These are phyloP conservation scores for Kwoniella mangroviensis DNA, from an alignment of 768 basidiomycete species.

Conservation along the genomic window DNA sequence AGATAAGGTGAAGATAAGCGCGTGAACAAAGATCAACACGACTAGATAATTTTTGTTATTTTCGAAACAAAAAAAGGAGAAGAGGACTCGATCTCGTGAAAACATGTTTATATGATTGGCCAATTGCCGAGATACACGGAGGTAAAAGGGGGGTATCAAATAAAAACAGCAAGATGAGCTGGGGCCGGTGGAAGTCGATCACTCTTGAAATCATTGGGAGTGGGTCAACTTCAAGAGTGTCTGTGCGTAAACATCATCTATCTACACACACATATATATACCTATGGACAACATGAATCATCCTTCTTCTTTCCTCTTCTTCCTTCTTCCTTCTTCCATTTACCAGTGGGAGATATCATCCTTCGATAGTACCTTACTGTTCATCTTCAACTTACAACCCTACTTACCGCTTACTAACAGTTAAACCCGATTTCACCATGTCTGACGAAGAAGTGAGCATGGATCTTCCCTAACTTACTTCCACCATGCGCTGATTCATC, in stretches of 20 bases:
- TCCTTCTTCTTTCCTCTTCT: slow-evolving; percentile 15
- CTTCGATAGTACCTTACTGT: background rate
- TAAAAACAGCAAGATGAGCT: background rate
- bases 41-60: background rate
- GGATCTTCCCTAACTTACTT: background rate
- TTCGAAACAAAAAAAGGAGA: background rate
- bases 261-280: background rate
- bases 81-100: slow-evolving; percentile 4
- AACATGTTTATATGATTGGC: slow-evolving; percentile 18
- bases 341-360: background rate
- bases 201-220: slow-evolving; percentile 6
- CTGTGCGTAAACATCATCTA: slow-evolving; percentile 5
- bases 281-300: background rate
- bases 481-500: background rate
- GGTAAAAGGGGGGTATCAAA: slow-evolving; percentile 2
- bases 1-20: background rate
- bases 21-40: background rate
- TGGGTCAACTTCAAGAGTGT: background rate
- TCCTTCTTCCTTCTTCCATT: slow-evolving; percentile 9
- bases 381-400: background rate
- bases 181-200: slow-evolving; percentile 28
- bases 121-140: background rate
- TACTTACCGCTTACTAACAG: background rate
- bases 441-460: slow-evolving; percentile 46
- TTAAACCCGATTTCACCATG: slow-evolving; percentile 19